Evolutionary conservation across 2,329 filamentous ascomycete genomes (phyloP).

Genomic region (Penicillium sp.): DNA sequence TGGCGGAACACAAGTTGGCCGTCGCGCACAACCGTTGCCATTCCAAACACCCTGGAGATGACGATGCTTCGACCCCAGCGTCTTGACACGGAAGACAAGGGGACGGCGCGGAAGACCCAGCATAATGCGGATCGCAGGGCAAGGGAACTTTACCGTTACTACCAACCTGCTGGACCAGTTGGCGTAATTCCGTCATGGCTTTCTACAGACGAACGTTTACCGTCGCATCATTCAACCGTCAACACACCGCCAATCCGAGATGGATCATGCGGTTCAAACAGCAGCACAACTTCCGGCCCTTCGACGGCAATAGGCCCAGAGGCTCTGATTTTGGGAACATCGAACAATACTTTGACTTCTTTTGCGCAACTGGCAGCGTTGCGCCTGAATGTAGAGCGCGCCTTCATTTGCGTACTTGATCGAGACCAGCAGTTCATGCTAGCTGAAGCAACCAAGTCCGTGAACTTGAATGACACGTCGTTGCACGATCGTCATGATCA

Average conservation of each 20-base stretch:
- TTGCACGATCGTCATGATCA: constrained; percentile 33
- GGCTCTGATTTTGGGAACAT: constrained; percentile 28
- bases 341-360: constrained; percentile 36
- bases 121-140: constrained; percentile 34
- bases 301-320: constrained; percentile 23
- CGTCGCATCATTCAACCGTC: constrained; percentile 5
- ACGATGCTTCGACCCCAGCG: constrained; percentile 13
- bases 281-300: constrained; percentile 10
- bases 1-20: not conserved
- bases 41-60: not conserved
- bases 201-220: constrained; percentile 6
- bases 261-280: constrained; percentile 8
- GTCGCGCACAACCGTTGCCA: not conserved
- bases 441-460: constrained; percentile 50
- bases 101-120: constrained; percentile 10
- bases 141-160: constrained; percentile 43
- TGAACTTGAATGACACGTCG: constrained; percentile 37
- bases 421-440: constrained; percentile 51
- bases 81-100: constrained; percentile 15
- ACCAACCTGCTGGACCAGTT: constrained; percentile 28
- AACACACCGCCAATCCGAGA: constrained; percentile 13
- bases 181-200: constrained; percentile 17
- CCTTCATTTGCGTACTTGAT: constrained; percentile 48
- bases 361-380: constrained; percentile 39
- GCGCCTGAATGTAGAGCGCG: constrained; percentile 37